Evolutionary conservation across 176 grass and related monocot genomes (phyloP).

Genomic region (Elymus sibiricus): DNA sequence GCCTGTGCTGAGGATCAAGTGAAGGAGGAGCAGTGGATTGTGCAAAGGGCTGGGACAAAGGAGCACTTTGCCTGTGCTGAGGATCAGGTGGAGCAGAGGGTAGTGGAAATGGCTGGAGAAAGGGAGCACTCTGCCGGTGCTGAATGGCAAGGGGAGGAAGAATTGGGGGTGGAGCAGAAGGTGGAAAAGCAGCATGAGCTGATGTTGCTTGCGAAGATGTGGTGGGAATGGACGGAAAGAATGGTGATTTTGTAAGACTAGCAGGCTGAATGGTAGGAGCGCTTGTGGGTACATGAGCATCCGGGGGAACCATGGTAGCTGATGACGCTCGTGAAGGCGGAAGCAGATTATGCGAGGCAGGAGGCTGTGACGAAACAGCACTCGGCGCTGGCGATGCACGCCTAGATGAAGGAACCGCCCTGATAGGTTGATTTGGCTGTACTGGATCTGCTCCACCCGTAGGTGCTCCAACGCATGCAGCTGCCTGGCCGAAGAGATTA

Average conservation of each 20-base stretch:
- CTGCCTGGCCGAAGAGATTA: slow-evolving; percentile 36
- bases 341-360: slow-evolving; percentile 21
- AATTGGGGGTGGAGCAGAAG: slow-evolving; percentile 34
- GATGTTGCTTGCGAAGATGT: slow-evolving; percentile 27
- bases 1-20: not conserved
- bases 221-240: slow-evolving; percentile 25
- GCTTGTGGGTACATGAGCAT: slow-evolving; percentile 39
- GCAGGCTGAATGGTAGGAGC: slow-evolving; percentile 9
- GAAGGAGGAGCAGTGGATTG: slow-evolving; percentile 22
- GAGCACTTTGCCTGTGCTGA: slow-evolving; percentile 34
- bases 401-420: slow-evolving; percentile 25
- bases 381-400: slow-evolving; percentile 22
- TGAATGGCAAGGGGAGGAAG: slow-evolving; percentile 37
- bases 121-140: slow-evolving; percentile 33
- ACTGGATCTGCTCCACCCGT: slow-evolving; percentile 6
- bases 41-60: slow-evolving; percentile 43
- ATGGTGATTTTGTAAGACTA: slow-evolving; percentile 27
- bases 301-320: slow-evolving; percentile 15
- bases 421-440: slow-evolving; percentile 14
- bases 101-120: slow-evolving; percentile 42
- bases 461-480: slow-evolving; percentile 20
- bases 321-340: slow-evolving; percentile 33
- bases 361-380: slow-evolving; percentile 16
- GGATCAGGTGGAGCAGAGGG: slow-evolving; percentile 28
- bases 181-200: slow-evolving; percentile 26